Percentiles rank a stretch among this genome's conserved stretches.
Conservation (phyloP, 2,329 filamentous ascomycete species). For the Lomentospora prolificans region DNA sequence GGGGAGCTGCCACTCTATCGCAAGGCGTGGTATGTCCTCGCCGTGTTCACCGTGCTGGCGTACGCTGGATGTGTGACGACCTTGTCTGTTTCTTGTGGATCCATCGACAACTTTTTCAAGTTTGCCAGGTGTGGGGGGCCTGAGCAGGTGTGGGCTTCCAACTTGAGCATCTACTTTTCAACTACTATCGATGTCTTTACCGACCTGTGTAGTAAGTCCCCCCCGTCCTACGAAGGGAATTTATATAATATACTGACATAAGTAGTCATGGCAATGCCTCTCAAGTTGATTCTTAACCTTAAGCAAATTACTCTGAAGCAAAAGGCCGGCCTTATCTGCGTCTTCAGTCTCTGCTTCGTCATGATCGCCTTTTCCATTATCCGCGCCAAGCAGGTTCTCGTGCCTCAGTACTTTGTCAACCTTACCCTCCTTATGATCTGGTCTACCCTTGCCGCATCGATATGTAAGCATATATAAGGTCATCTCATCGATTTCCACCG, state of each 20-base stretch:
- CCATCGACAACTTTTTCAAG: slow-evolving; percentile 4
- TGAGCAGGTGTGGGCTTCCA: slow-evolving; percentile 9
- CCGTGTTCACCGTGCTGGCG: slow-evolving; percentile 12
- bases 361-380: slow-evolving; percentile 15
- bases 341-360: slow-evolving; percentile 15
- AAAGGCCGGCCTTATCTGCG: slow-evolving; percentile 14
- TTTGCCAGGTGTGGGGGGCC: slow-evolving; percentile 4
- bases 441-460: slow-evolving; percentile 9
- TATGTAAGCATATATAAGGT: background rate
- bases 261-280: slow-evolving; percentile 15
- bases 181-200: slow-evolving; percentile 7
- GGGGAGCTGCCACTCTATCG: slow-evolving; percentile 10
- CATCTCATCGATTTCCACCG: background rate
- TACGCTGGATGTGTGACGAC: slow-evolving; percentile 13
- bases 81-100: slow-evolving; percentile 11
- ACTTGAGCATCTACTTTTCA: slow-evolving; percentile 4
- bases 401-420: slow-evolving; percentile 12
- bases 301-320: slow-evolving; percentile 9
- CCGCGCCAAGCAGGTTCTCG: slow-evolving; percentile 16
- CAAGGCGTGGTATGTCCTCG: slow-evolving; percentile 14
- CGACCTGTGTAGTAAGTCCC: slow-evolving; percentile 13
- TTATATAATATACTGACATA: slow-evolving; percentile 12
- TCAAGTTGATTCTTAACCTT: slow-evolving; percentile 13
- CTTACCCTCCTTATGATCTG: slow-evolving; percentile 13
- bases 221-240: too few species aligned